Conservation (phyloP, 257 asterid species). For the Solanum medicagineum region DNA sequence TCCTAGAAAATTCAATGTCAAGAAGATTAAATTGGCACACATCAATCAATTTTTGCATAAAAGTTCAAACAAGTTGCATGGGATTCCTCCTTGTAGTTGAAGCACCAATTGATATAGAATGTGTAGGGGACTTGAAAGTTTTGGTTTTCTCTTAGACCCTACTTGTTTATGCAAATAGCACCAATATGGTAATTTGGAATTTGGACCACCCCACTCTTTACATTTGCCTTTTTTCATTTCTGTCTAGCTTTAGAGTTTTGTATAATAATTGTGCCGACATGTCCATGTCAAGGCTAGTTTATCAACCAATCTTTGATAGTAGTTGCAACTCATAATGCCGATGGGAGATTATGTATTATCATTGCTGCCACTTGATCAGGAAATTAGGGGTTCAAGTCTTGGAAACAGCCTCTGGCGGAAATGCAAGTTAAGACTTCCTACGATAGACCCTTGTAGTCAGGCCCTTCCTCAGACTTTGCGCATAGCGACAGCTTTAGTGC, state of each 20-base stretch:
- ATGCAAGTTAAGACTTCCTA: too few species aligned
- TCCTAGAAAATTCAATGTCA: background rate
- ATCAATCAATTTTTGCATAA: background rate
- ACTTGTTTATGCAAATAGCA: background rate
- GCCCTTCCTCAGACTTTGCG: too few species aligned
- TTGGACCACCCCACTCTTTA: background rate
- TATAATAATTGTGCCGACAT: background rate
- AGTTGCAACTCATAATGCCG: background rate
- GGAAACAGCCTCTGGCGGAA: too few species aligned
- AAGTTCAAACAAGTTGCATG: conserved; percentile 3
- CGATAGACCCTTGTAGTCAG: too few species aligned
- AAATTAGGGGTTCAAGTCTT: too few species aligned
- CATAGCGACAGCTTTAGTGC: too few species aligned
- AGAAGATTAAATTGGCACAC: background rate
- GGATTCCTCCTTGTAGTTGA: background rate
- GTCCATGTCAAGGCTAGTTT: background rate
- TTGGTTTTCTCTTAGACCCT: background rate
- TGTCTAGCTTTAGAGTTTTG: background rate
- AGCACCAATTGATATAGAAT: background rate
- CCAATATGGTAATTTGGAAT: background rate
- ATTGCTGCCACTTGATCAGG: background rate
- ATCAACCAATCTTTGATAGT: background rate
- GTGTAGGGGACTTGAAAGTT: background rate
- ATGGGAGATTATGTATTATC: background rate
- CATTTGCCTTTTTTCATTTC: background rate